Conservation (phyloP, 441 rosid genomes). For the Melastoma candidum region DNA sequence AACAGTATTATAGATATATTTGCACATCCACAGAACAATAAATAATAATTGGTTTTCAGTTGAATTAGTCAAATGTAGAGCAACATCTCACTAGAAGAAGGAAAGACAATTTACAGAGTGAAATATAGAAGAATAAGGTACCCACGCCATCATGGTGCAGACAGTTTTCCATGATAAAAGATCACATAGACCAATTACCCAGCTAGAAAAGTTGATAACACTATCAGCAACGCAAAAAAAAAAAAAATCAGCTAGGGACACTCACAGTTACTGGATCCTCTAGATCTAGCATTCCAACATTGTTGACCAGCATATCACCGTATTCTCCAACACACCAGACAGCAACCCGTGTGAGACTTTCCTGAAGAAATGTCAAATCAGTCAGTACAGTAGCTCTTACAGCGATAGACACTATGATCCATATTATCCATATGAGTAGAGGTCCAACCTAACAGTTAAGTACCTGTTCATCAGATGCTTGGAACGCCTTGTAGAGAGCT, state of each 20-base stretch:
- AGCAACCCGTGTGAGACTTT: conserved; percentile 88
- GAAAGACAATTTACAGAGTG: too few relatives aligned
- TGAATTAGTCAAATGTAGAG: too few relatives aligned
- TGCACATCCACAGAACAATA: too few relatives aligned
- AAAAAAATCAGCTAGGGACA: background rate
- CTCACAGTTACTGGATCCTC: conserved; percentile 93
- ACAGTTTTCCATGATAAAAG: too few relatives aligned
- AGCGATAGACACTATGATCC: background rate
- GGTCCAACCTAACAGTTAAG: conserved; percentile 4
- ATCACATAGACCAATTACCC: too few relatives aligned
- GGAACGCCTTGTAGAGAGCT: conserved; percentile 75
- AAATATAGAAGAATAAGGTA: too few relatives aligned
- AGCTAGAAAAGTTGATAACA: too few relatives aligned
- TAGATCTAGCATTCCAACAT: conserved; percentile 67
- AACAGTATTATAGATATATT: too few relatives aligned
- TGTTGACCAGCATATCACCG: conserved; percentile 88
- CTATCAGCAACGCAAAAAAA: too few relatives aligned
- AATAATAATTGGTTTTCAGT: too few relatives aligned
- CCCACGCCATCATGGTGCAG: too few relatives aligned
- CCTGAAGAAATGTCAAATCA: conserved; percentile 34
- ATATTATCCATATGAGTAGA: conserved; percentile 1
- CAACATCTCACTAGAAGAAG: too few relatives aligned
- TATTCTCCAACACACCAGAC: conserved; percentile 99
- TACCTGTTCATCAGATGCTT: conserved; percentile 82
- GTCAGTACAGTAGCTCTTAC: background rate